Evolutionary conservation across 1,284 basidiomycete genomes (phyloP).

Genomic region (Microbotryomycetes sp.): DNA sequence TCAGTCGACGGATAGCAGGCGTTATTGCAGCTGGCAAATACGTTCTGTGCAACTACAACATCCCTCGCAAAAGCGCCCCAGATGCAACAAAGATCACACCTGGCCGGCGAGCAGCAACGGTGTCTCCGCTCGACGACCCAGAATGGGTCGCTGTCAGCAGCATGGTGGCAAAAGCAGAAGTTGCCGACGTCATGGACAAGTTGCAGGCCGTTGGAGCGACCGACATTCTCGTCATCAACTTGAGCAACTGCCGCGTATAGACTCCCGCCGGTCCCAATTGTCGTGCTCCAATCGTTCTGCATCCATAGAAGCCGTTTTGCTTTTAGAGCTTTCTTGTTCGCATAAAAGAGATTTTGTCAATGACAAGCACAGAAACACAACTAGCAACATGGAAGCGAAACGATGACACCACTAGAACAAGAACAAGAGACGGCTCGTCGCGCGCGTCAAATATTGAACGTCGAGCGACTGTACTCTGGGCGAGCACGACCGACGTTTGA

Average conservation of each 20-base stretch:
- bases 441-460: slow-evolving; percentile 12
- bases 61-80: slow-evolving; percentile 58
- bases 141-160: slow-evolving; percentile 85
- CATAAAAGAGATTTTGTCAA: background rate
- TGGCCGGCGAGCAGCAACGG: slow-evolving; percentile 80
- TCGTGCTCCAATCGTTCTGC: too few relatives aligned
- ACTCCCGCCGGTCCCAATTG: background rate
- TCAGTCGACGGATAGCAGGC: slow-evolving; percentile 84
- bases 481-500: slow-evolving; percentile 49
- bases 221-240: slow-evolving; percentile 80
- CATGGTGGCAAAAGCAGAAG: slow-evolving; percentile 81
- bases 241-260: slow-evolving; percentile 91
- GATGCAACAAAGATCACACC: slow-evolving; percentile 72
- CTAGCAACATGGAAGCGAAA: background rate
- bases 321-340: background rate
- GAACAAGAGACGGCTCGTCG: background rate
- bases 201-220: slow-evolving; percentile 69
- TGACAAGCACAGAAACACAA: background rate
- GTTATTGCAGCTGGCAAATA: slow-evolving; percentile 85
- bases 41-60: slow-evolving; percentile 88
- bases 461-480: slow-evolving; percentile 10
- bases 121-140: slow-evolving; percentile 72
- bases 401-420: too few relatives aligned
- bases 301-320: too few relatives aligned
- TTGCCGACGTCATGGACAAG: slow-evolving; percentile 87